Conservation (phyloP, 208 protist genomes). For the Leptomonas seymouri region DNA sequence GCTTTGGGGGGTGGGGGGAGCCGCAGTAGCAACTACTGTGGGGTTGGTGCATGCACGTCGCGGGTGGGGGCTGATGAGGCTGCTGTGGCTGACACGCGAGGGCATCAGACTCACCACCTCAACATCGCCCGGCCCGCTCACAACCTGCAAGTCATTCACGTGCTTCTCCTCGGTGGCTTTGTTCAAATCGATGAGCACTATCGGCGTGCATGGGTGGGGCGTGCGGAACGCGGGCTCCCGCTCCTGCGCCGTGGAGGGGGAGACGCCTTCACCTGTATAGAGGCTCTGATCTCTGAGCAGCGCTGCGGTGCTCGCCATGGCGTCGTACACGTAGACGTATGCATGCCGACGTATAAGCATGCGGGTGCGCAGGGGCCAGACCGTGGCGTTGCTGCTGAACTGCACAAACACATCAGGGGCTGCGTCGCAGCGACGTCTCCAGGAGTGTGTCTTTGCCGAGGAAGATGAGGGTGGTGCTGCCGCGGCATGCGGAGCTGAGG, state of each 20-base stretch:
- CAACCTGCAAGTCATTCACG: constrained; percentile 27
- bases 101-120: constrained; percentile 38
- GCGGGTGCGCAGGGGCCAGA: constrained; percentile 61
- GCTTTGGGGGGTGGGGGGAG: background rate
- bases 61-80: background rate
- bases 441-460: background rate
- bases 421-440: constrained; percentile 16
- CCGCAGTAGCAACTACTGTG: no score
- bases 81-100: constrained; percentile 24
- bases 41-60: background rate
- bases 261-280: background rate
- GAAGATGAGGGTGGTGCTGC: background rate
- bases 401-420: constrained; percentile 26
- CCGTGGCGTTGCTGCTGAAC: constrained; percentile 20
- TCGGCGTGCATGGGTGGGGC: constrained; percentile 43
- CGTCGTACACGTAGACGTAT: constrained; percentile 64
- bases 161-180: constrained; percentile 1
- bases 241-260: background rate
- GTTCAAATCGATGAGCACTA: constrained; percentile 40
- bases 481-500: background rate
- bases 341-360: constrained; percentile 42
- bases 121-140: constrained; percentile 45
- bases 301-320: constrained; percentile 44
- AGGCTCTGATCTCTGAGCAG: constrained; percentile 37
- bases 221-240: constrained; percentile 1